phyloP scores from a whole-genome alignment of 495 filamentous ascomycete genomes.

The Melanomma pulvis-pyrius region DNA sequence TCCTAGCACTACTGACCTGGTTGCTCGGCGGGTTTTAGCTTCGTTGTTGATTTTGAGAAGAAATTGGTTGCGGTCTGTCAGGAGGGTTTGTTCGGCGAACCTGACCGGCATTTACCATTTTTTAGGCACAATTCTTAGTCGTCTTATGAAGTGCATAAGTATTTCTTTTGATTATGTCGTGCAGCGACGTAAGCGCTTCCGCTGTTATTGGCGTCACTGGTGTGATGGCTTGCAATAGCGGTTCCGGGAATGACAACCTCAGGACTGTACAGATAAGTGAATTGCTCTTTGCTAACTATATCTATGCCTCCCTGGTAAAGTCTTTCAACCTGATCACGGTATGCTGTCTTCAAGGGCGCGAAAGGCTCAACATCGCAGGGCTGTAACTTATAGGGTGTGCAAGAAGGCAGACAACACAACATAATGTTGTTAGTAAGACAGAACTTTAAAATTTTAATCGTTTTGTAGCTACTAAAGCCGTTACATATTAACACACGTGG shows the following conservation, averaged over 20 bases:
- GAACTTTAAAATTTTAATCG: not conserved
- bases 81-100: not conserved
- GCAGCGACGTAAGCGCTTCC: not conserved
- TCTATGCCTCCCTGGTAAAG: no score
- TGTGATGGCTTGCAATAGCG: not conserved
- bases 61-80: not conserved
- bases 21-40: not conserved
- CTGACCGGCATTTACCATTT: not conserved
- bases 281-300: no score
- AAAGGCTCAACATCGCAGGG: not conserved
- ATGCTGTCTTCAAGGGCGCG: no score
- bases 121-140: not conserved
- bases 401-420: not conserved
- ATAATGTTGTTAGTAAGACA: not conserved
- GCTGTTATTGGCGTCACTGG: not conserved
- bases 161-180: not conserved
- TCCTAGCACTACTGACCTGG: not conserved
- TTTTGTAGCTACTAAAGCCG: not conserved
- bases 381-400: not conserved
- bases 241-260: not conserved
- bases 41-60: constrained; percentile 1
- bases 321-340: no score
- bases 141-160: not conserved
- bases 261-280: no score
- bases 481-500: not conserved